These are phyloP conservation scores for Solanum hybrid DNA, from an alignment of 305 asterid species.

Conservation along the genomic window DNA sequence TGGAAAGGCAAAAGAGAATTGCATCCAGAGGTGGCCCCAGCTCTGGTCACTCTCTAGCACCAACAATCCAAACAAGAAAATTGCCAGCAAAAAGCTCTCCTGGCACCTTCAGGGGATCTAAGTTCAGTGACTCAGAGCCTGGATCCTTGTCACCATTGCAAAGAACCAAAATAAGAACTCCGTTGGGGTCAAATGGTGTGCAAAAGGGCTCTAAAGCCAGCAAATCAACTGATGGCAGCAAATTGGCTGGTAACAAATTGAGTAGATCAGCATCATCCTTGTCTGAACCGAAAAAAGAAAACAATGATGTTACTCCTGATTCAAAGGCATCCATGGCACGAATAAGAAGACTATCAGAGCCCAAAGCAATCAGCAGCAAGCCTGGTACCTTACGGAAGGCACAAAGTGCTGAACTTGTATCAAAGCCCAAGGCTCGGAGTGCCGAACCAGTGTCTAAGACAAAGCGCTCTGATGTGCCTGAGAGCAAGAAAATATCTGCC, in stretches of 20 bases:
- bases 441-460: constrained; percentile 29
- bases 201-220: constrained; percentile 46
- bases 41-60: constrained; percentile 37
- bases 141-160: constrained; percentile 93
- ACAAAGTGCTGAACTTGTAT: constrained; percentile 44
- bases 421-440: constrained; percentile 33
- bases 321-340: constrained; percentile 62
- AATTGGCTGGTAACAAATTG: constrained; percentile 48
- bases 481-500: constrained; percentile 69
- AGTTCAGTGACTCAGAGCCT: constrained; percentile 87
- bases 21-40: constrained; percentile 58
- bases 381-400: constrained; percentile 36
- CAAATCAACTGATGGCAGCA: constrained; percentile 46
- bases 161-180: constrained; percentile 76
- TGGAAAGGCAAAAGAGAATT: constrained; percentile 84
- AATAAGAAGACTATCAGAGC: constrained; percentile 84
- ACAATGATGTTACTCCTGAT: constrained; percentile 46
- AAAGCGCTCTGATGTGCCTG: constrained; percentile 57
- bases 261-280: constrained; percentile 69
- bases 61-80: constrained; percentile 44
- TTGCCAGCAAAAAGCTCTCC: constrained; percentile 60
- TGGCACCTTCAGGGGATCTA: constrained; percentile 61
- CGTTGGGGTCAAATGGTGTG: constrained; percentile 41
- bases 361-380: constrained; percentile 42
- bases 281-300: constrained; percentile 56